phyloP scores from a whole-genome alignment of 768 basidiomycete species.

The Mycena amicta region DNA sequence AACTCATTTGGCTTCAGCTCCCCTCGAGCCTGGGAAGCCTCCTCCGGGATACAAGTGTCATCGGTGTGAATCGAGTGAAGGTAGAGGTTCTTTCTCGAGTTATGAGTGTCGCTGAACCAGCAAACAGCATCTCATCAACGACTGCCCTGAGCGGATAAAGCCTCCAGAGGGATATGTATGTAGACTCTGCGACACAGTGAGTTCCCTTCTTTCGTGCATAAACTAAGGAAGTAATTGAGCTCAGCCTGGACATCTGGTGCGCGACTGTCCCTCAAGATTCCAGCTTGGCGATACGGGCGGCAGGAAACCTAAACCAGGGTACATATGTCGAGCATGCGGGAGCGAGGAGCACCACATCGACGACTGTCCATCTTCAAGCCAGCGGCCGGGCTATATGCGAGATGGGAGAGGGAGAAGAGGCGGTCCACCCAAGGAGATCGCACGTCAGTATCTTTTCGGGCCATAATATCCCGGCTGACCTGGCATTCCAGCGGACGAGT shows the following conservation, averaged over 20 bases:
- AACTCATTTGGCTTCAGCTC: too few relatives aligned
- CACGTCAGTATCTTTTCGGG: constrained; percentile 51
- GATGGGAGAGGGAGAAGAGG: constrained; percentile 46
- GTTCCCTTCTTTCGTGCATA: constrained; percentile 18
- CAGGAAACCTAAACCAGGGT: constrained; percentile 79
- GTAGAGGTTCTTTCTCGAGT: constrained; percentile 31
- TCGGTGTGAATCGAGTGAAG: constrained; percentile 77
- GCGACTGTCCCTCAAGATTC: constrained; percentile 84
- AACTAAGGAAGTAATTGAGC: too few relatives aligned
- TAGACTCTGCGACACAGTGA: constrained; percentile 76
- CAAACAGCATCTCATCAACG: constrained; percentile 70
- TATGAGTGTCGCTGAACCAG: constrained; percentile 5
- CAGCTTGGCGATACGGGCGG: constrained; percentile 83
- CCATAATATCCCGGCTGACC: constrained; percentile 11
- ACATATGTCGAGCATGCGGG: constrained; percentile 90
- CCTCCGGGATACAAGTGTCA: constrained; percentile 77
- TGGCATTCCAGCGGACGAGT: constrained; percentile 71
- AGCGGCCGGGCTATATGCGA: constrained; percentile 40
- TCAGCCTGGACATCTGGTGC: constrained; percentile 81
- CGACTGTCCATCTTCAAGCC: constrained; percentile 79
- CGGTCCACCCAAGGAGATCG: constrained; percentile 75
- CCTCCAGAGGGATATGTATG: constrained; percentile 88
- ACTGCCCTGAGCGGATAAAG: constrained; percentile 73
- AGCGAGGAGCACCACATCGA: constrained; percentile 84
- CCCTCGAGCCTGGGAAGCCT: constrained; percentile 55